These are phyloP conservation scores for Panicum hallii DNA, from an alignment of 202 grass and related monocot genomes.

Conservation along the genomic window DNA sequence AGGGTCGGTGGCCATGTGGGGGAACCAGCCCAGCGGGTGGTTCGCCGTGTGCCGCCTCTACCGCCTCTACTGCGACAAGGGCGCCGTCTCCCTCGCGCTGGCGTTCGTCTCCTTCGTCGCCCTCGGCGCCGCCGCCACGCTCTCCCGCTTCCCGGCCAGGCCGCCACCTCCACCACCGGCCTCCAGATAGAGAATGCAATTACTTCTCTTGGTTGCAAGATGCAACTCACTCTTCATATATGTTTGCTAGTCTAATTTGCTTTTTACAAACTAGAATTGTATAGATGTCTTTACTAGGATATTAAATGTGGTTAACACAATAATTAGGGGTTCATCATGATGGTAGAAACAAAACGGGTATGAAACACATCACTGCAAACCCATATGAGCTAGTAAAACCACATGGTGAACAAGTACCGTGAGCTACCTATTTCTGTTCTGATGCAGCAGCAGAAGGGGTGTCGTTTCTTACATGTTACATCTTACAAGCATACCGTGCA, in stretches of 20 bases:
- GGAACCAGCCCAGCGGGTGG: slow-evolving; percentile 57
- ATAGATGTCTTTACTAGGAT: too few species aligned
- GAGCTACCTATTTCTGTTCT: slow-evolving; percentile 35
- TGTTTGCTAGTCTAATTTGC: not conserved
- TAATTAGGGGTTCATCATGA: not conserved
- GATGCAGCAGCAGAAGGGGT: not conserved
- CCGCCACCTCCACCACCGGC: not conserved
- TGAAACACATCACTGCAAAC: not conserved
- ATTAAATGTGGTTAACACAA: not conserved
- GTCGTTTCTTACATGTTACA: slow-evolving; percentile 26
- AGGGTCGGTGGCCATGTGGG: slow-evolving; percentile 49
- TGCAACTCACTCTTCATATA: not conserved
- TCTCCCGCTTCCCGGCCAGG: slow-evolving; percentile 40
- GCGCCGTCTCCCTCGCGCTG: slow-evolving; percentile 35
- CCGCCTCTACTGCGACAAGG: slow-evolving; percentile 45
- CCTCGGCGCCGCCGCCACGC: slow-evolving; percentile 31
- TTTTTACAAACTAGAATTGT: not conserved
- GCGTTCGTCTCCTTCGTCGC: slow-evolving; percentile 34
- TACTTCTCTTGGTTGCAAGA: not conserved
- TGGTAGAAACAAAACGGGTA: not conserved
- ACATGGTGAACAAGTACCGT: not conserved
- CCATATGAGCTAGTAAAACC: not conserved
- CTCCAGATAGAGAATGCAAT: not conserved
- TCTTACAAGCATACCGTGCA: not conserved
- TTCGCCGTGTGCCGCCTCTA: slow-evolving; percentile 54